phyloP scores from a whole-genome alignment of 164 flowering plant species.

The Houttuynia cordata region DNA sequence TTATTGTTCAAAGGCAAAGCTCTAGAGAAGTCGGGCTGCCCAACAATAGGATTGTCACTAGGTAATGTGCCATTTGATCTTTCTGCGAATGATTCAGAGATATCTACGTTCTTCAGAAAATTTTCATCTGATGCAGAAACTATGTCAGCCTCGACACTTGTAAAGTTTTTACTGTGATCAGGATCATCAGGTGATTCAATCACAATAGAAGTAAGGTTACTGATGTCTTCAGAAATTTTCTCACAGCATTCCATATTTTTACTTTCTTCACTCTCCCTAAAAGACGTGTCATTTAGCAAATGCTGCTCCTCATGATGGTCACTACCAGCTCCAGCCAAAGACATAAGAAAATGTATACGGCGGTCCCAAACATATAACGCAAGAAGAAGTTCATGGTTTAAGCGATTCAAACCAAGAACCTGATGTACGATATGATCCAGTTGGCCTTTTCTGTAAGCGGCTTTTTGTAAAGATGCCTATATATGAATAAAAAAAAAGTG shows the following conservation, averaged over 20 bases:
- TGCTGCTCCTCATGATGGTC: slow-evolving; percentile 9
- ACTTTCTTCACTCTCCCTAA: slow-evolving; percentile 3
- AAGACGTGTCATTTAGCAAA: slow-evolving; percentile 9
- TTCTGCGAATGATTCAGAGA: slow-evolving; percentile 3
- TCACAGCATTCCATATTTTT: slow-evolving; percentile 2
- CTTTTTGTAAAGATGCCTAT: slow-evolving; percentile 36
- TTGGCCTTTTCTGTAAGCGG: slow-evolving; percentile 19
- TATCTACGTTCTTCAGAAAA: slow-evolving; percentile 2
- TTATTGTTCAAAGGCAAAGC: slow-evolving; percentile 9
- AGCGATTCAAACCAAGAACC: slow-evolving; percentile 48
- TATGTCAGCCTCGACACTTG: neutral
- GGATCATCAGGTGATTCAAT: neutral
- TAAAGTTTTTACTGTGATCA: neutral
- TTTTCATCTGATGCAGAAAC: slow-evolving; percentile 7
- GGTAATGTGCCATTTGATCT: neutral
- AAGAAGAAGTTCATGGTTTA: slow-evolving; percentile 60
- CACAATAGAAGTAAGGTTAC: slow-evolving; percentile 3
- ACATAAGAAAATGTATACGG: slow-evolving; percentile 43
- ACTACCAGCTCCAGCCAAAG: slow-evolving; percentile 10
- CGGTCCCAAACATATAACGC: slow-evolving; percentile 71
- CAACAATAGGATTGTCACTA: slow-evolving; percentile 4
- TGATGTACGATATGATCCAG: slow-evolving; percentile 24
- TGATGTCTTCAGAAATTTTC: slow-evolving; percentile 1
- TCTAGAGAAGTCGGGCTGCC: neutral
- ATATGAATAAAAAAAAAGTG: neutral